These are phyloP conservation scores for Paraleonurus japonicus DNA, from an alignment of 257 asterid genomes.

Conservation along the genomic window DNA sequence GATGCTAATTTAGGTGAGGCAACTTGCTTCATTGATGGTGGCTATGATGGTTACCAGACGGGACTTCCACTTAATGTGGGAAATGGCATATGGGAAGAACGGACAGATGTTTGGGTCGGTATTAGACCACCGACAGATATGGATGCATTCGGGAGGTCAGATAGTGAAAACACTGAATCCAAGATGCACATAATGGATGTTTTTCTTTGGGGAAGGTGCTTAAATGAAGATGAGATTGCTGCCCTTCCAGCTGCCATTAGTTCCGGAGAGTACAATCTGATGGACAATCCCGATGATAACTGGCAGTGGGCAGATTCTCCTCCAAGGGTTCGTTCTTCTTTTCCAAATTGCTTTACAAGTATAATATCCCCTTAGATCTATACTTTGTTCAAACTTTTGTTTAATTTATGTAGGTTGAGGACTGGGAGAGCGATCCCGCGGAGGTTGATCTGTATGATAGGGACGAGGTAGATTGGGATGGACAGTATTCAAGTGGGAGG, in stretches of 20 bases:
- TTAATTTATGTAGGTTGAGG: slow-evolving; percentile 65
- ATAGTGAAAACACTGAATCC: slow-evolving; percentile 92
- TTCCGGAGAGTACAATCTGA: slow-evolving; percentile 62
- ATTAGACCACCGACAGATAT: slow-evolving; percentile 87
- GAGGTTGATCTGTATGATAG: slow-evolving; percentile 98
- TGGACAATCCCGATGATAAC: slow-evolving; percentile 83
- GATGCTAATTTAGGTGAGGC: slow-evolving; percentile 95
- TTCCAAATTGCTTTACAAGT: neutral
- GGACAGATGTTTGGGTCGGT: slow-evolving; percentile 91
- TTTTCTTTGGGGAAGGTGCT: slow-evolving; percentile 97
- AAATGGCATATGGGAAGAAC: slow-evolving; percentile 83
- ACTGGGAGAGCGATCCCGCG: slow-evolving; percentile 99
- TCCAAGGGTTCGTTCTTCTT: slow-evolving; percentile 65
- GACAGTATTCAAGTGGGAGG: slow-evolving; percentile 98
- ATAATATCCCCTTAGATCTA: neutral
- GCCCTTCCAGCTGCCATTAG: slow-evolving; percentile 79
- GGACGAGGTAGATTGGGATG: slow-evolving; percentile 99
- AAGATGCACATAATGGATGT: slow-evolving; percentile 98
- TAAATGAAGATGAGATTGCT: slow-evolving; percentile 91
- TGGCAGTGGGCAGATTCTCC: slow-evolving; percentile 99
- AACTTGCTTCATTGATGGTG: slow-evolving; percentile 93
- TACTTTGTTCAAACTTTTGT: slow-evolving; percentile 14
- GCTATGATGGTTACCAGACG: slow-evolving; percentile 86
- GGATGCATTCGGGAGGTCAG: slow-evolving; percentile 99
- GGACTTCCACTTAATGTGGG: slow-evolving; percentile 83